Evolutionary conservation across 139 green algal species (phyloP).

Genomic region (Auxenochlorella pyrenoidosa): DNA sequence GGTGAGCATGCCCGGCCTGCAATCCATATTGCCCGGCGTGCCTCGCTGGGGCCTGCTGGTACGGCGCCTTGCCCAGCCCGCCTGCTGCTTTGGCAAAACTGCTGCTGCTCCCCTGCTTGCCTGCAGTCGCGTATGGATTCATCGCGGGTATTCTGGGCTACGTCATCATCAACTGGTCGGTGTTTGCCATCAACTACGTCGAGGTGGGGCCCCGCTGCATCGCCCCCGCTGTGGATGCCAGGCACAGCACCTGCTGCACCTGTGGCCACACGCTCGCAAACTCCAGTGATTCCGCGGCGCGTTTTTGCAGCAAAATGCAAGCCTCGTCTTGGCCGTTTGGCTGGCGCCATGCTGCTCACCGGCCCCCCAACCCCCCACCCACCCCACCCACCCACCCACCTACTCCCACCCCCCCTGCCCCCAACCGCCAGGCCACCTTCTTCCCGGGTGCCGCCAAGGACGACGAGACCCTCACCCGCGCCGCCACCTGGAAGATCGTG

Average conservation of each 20-base stretch:
- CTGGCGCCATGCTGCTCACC: too few species aligned
- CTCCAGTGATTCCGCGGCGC: too few species aligned
- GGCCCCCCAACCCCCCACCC: too few species aligned
- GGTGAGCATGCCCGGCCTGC: neutral
- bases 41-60: too few species aligned
- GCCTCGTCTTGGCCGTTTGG: too few species aligned
- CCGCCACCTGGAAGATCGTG: slow-evolving; percentile 26
- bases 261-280: neutral
- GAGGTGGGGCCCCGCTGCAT: neutral
- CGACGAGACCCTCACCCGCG: slow-evolving; percentile 4
- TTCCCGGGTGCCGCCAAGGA: neutral
- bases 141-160: slow-evolving; percentile 22
- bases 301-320: too few species aligned
- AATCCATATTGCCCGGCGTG: too few species aligned
- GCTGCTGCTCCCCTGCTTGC: too few species aligned
- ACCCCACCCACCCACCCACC: neutral
- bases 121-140: slow-evolving; percentile 30
- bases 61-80: neutral
- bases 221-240: neutral
- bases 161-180: slow-evolving; percentile 36
- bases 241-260: neutral
- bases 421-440: neutral
- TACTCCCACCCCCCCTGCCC: neutral
- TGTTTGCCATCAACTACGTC: slow-evolving; percentile 36
- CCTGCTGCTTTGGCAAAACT: neutral